Percentiles rank a stretch among this genome's conserved stretches.
phyloP scores from a whole-genome alignment of 306 rosid genomes.

The Citrullus mucosospermus region DNA sequence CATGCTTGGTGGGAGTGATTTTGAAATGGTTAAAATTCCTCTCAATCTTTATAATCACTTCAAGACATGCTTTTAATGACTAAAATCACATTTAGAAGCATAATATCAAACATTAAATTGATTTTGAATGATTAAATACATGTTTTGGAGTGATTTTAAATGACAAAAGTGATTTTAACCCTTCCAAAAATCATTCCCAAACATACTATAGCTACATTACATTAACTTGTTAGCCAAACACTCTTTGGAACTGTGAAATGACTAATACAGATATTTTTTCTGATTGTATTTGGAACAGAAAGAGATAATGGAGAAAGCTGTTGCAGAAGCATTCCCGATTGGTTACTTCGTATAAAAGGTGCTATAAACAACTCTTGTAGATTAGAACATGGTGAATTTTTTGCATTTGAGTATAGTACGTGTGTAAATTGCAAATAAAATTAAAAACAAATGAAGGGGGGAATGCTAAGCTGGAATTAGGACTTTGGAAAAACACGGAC shows the following conservation, averaged over 20 bases:
- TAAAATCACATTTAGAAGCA: too few species aligned
- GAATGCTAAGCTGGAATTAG: neutral
- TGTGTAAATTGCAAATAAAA: neutral
- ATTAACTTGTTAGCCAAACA: neutral
- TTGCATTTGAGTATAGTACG: neutral
- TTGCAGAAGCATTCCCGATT: conserved; percentile 39
- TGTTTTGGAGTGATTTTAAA: too few species aligned
- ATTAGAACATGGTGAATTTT: neutral
- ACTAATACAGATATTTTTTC: neutral
- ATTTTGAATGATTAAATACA: too few species aligned
- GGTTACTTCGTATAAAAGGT: conserved; percentile 17
- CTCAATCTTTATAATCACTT: too few species aligned
- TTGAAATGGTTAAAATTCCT: too few species aligned
- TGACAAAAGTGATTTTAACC: too few species aligned
- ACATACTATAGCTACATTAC: neutral
- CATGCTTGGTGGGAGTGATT: neutral
- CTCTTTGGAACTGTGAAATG: neutral
- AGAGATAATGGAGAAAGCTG: conserved; percentile 46
- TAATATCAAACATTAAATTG: too few species aligned
- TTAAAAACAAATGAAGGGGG: neutral
- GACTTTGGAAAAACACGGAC: neutral
- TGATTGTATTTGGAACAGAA: conserved; percentile 35
- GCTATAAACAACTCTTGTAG: neutral
- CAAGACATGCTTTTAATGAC: too few species aligned
- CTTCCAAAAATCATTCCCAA: too few species aligned